Conservation (phyloP, 495 filamentous ascomycete genomes). For the Penicillium goetzii region DNA sequence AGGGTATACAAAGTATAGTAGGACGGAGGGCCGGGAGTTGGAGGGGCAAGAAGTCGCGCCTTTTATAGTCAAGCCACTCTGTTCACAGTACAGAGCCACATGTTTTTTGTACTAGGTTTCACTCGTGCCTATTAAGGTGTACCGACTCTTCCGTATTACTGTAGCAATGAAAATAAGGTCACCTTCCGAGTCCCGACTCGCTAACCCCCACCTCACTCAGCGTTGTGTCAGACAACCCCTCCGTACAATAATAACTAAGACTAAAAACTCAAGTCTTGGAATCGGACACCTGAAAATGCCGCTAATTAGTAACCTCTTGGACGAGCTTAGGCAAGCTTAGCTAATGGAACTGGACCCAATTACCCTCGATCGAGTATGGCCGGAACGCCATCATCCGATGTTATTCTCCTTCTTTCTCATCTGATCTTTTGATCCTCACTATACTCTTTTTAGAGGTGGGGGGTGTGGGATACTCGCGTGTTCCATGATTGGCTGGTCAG, state of each 20-base stretch:
- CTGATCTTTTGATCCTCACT: neutral
- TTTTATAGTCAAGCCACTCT: neutral
- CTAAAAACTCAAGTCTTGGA: neutral
- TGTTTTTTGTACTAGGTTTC: neutral
- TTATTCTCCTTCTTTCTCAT: neutral
- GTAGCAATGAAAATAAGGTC: neutral
- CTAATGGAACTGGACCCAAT: neutral
- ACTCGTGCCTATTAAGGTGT: neutral
- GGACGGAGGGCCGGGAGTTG: neutral
- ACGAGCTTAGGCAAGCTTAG: neutral
- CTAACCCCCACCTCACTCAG: neutral
- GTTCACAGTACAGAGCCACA: neutral
- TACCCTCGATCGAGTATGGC: neutral
- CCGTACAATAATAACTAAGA: neutral
- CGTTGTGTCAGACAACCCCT: constrained; percentile 1
- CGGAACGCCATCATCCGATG: neutral
- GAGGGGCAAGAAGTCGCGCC: neutral
- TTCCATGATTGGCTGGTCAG: neutral
- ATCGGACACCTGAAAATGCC: neutral
- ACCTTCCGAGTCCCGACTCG: neutral
- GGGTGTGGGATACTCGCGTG: neutral
- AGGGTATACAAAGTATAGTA: neutral
- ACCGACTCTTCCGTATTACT: neutral
- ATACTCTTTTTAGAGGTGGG: neutral
- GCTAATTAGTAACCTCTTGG: neutral